These are phyloP conservation scores for Candida arabinofermentans DNA, from an alignment of 805 yeast genomes.

Conservation along the genomic window DNA sequence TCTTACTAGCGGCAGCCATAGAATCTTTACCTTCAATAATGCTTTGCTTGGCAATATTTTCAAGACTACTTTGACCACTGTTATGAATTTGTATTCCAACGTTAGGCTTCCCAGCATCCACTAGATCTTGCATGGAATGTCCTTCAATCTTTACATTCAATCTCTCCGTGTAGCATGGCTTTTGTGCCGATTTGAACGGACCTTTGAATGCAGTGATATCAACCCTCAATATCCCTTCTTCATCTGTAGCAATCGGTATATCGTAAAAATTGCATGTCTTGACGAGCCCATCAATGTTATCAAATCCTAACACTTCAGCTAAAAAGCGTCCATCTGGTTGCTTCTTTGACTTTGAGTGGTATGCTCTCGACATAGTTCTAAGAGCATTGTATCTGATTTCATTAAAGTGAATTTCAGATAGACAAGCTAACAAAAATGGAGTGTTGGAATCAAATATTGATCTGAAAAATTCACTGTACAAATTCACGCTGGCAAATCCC, in stretches of 20 bases:
- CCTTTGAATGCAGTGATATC: conserved; percentile 41
- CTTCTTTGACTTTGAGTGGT: conserved; percentile 69
- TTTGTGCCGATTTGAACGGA: conserved; percentile 28
- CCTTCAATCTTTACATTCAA: conserved; percentile 38
- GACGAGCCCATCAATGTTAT: conserved; percentile 46
- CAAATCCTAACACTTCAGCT: conserved; percentile 59
- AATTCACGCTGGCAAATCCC: conserved; percentile 58
- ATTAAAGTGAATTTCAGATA: conserved; percentile 76
- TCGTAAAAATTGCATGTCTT: conserved; percentile 64
- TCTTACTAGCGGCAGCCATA: conserved; percentile 5
- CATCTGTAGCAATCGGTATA: conserved; percentile 37
- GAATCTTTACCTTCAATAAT: conserved; percentile 14
- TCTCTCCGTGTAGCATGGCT: conserved; percentile 42
- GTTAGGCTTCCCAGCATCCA: conserved; percentile 35
- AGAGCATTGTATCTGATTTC: conserved; percentile 74
- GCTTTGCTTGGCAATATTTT: conserved; percentile 20
- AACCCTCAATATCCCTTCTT: conserved; percentile 30
- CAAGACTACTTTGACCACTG: conserved; percentile 8
- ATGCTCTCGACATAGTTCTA: conserved; percentile 57
- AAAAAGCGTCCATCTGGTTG: conserved; percentile 45
- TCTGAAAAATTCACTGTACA: conserved; percentile 63
- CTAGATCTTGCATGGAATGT: conserved; percentile 29
- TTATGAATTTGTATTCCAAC: conserved; percentile 12
- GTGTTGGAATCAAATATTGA: conserved; percentile 42
- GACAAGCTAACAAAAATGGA: conserved; percentile 68